Base-by-base conservation (phyloP, 1,284 basidiomycete species). In the Thelephora terrestris region DNA sequence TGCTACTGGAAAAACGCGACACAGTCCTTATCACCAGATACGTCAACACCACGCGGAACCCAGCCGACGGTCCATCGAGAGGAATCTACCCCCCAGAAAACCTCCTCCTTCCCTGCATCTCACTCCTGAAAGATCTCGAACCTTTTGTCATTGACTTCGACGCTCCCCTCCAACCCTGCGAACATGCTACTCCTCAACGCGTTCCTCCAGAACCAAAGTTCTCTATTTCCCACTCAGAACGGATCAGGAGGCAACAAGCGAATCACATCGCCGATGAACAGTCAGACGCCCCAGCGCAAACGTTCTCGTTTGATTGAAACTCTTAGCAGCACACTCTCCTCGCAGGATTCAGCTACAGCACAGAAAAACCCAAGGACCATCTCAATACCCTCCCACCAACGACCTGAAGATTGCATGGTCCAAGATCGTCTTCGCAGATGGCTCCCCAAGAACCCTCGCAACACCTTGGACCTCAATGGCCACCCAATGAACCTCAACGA, bases 21-120 rank as follows among this genome's bases (percentile, higher is more conserved):
- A 36, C 27, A 29, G 9, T 10, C 0, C 14, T 57, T n/a, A 45
- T 57, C 49, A 37, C 54, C 1, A 3, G 21, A 21, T 67, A 67
- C 47, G 54, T 64, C 43, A 23, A 45, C 12, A 62, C 58, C 34
- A 53, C 50, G 0, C 2, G 16, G 9, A 74, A 74, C 55, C 71
- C 69, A 7, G 68, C 72, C 2, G 68, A 75, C 39, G 42, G 7
- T 1, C 68, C 70, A 0, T 76, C 68, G 0, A 27, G 65, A 10
- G 67, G 71, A 0, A 45, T 60, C 7, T 69, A 63, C 46, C 56
- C 56, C 2, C 39, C 58, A 1, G 1, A 14, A 0, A 4, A 36
- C 34, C 55, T 59, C 47, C 61, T 71, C 46, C 64, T 70, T 6
- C 66, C 66, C 2, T 47, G 58, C 9, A 49, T 69, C 37, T 25